Conservation (phyloP, 805 yeast genomes). For the Saccharomycopsis javanensis region DNA sequence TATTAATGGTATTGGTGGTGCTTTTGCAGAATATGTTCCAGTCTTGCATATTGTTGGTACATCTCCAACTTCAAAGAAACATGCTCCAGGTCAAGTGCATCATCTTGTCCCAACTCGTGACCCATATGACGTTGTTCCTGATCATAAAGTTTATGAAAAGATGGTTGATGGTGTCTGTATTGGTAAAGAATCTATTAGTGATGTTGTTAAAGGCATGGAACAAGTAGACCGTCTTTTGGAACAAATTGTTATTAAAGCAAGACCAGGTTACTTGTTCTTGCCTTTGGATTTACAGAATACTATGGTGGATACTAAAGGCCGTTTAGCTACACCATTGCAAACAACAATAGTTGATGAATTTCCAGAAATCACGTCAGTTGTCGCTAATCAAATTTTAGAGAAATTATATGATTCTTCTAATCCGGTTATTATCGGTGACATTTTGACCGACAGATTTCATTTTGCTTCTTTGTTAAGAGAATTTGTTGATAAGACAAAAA, state of each 20-base stretch:
- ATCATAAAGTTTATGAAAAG: conserved; percentile 56
- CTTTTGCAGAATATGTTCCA: conserved; percentile 74
- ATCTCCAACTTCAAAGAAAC: conserved; percentile 33
- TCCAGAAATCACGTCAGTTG: conserved; percentile 25
- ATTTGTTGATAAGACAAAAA: conserved; percentile 39
- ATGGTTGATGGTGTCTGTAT: conserved; percentile 54
- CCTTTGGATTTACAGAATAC: conserved; percentile 60
- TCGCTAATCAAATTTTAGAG: conserved; percentile 37
- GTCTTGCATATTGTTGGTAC: conserved; percentile 81
- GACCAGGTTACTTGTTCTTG: conserved; percentile 76
- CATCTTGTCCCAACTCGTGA: conserved; percentile 50
- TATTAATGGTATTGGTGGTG: conserved; percentile 71
- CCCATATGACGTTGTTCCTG: conserved; percentile 40
- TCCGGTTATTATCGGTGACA: conserved; percentile 67
- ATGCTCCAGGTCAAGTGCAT: conserved; percentile 38
- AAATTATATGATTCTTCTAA: conserved; percentile 41
- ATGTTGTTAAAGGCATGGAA: conserved; percentile 38
- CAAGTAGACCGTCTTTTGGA: conserved; percentile 62
- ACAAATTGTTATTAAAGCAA: conserved; percentile 43
- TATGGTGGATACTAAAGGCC: conserved; percentile 28
- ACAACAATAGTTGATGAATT: conserved; percentile 21
- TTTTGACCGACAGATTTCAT: conserved; percentile 54
- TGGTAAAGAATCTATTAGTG: conserved; percentile 39
- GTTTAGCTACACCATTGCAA: conserved; percentile 29
- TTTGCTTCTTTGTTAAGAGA: conserved; percentile 32